A percentile compares a stretch with the other conserved stretches of the same genome.
These are phyloP conservation scores for Smallanthus sonchifolius DNA, from an alignment of 129 eudicot genomes.

Conservation along the genomic window DNA sequence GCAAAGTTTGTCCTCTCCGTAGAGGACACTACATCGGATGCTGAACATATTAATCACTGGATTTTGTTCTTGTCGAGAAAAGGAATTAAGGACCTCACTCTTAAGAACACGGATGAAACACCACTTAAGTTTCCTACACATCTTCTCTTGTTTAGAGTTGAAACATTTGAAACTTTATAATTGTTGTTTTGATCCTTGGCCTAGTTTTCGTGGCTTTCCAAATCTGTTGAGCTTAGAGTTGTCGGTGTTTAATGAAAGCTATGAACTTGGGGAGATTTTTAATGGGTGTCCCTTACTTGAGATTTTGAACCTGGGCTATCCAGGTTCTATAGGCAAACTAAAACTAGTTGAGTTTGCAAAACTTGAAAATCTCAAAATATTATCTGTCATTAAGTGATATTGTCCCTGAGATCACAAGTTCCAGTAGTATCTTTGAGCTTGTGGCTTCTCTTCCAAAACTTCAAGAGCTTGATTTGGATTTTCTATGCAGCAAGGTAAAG, in stretches of 20 bases:
- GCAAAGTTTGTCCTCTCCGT: conserved; percentile 5
- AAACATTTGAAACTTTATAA: background rate
- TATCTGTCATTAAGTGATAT: conserved; percentile 7
- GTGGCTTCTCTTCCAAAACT: background rate
- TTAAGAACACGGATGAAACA: background rate
- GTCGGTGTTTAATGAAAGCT: background rate
- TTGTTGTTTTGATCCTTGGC: background rate
- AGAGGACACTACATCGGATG: background rate
- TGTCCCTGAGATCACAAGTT: background rate
- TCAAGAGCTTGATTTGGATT: conserved; percentile 3
- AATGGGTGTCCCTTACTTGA: conserved; percentile 6
- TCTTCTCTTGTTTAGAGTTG: conserved; percentile 15
- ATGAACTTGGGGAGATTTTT: background rate
- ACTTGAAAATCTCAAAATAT: background rate
- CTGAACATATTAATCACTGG: background rate
- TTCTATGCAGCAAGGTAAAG: background rate
- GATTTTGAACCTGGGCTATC: background rate
- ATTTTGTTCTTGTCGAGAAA: background rate
- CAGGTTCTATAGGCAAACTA: background rate
- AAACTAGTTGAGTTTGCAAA: conserved; percentile 3
- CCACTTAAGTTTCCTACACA: background rate
- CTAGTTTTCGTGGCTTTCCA: conserved; percentile 12
- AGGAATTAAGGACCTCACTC: background rate
- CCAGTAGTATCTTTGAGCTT: background rate
- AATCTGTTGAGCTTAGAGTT: conserved; percentile 15